Evolutionary conservation across 495 filamentous ascomycete genomes (phyloP).

Genomic region (Penicillium crystallinum): DNA sequence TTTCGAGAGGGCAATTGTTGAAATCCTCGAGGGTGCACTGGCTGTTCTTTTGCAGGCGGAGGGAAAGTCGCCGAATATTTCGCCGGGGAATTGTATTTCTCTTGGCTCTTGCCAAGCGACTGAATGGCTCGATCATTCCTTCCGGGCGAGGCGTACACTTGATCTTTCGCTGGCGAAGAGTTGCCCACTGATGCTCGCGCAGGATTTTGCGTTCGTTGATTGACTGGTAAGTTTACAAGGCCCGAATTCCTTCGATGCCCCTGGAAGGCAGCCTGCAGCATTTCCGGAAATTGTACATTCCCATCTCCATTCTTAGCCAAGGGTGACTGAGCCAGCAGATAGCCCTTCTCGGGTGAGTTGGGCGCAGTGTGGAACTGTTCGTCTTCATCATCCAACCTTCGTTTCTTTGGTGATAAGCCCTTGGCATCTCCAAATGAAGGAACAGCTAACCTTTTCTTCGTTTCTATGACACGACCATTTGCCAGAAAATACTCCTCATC

Average conservation of each 20-base stretch:
- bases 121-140: not conserved
- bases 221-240: not conserved
- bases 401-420: conserved; percentile 21
- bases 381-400: conserved; percentile 21
- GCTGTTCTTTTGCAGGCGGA: not conserved
- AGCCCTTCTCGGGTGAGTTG: conserved; percentile 29
- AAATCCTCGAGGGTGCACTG: not conserved
- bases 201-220: not conserved
- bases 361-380: conserved; percentile 39
- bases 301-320: not conserved
- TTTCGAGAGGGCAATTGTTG: not conserved
- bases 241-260: not conserved
- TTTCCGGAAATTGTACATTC: not conserved
- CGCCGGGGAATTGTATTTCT: not conserved
- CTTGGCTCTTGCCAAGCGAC: not conserved
- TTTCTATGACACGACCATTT: conserved; percentile 9
- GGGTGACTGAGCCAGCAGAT: not conserved
- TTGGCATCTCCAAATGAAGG: not conserved
- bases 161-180: not conserved
- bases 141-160: not conserved
- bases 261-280: not conserved
- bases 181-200: not conserved
- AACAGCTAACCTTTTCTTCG: not conserved
- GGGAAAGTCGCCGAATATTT: not conserved
- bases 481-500: conserved; percentile 26